These are phyloP conservation scores for Micromonas commoda DNA, from an alignment of 139 green algal species.

Conservation along the genomic window DNA sequence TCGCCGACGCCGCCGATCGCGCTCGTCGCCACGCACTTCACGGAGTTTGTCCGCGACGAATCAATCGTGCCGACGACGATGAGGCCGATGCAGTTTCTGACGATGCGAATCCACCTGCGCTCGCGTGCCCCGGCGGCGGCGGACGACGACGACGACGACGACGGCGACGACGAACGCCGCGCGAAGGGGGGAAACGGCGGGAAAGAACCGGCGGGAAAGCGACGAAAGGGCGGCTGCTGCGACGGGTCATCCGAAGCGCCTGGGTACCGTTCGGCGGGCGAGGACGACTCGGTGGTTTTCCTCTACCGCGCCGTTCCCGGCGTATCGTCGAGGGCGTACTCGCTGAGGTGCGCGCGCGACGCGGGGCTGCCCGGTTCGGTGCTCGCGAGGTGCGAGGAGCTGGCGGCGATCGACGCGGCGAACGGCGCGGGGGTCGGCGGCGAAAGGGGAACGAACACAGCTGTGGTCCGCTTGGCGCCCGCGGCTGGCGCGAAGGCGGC, in stretches of 20 bases:
- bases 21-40: slow-evolving; percentile 10
- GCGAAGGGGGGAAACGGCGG: too few species aligned
- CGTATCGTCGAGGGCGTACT: not conserved
- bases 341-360: not conserved
- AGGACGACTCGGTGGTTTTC: not conserved
- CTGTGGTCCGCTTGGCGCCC: too few species aligned
- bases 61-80: not conserved
- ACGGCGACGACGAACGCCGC: slow-evolving; percentile 1
- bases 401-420: not conserved
- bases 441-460: not conserved
- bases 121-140: not conserved
- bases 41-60: not conserved
- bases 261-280: too few species aligned
- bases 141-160: not conserved
- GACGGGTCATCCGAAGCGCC: too few species aligned
- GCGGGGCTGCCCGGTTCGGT: not conserved
- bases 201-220: too few species aligned
- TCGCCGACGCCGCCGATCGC: not conserved
- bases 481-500: too few species aligned
- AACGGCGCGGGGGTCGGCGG: not conserved
- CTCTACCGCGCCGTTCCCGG: not conserved
- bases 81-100: not conserved
- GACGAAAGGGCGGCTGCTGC: too few species aligned
- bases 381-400: not conserved
- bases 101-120: not conserved